Evolutionary conservation across 2,329 filamentous ascomycete species (phyloP).

Genomic region (Colletotrichum sojae): DNA sequence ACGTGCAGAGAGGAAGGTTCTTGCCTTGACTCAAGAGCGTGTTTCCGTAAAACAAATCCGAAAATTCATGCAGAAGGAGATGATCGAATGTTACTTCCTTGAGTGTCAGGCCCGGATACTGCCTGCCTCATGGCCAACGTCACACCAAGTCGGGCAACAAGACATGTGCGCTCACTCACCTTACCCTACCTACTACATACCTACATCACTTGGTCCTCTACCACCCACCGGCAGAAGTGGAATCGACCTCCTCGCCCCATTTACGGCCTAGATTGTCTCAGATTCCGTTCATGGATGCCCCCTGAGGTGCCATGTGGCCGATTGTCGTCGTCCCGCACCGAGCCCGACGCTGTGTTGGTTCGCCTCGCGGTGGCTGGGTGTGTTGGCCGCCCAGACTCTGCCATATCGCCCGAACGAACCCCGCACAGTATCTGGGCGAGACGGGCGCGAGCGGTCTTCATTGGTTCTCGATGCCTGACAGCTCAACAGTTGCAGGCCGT

Average conservation of each 20-base stretch:
- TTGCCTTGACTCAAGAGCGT: too few relatives aligned
- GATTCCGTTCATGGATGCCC: not conserved
- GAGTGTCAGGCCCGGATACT: too few relatives aligned
- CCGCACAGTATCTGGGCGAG: slow-evolving; percentile 1
- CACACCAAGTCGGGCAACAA: too few relatives aligned
- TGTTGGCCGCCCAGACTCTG: not conserved
- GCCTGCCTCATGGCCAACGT: too few relatives aligned
- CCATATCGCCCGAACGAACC: not conserved
- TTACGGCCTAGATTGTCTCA: not conserved
- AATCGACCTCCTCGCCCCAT: not conserved
- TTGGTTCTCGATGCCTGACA: not conserved
- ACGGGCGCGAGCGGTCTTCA: not conserved
- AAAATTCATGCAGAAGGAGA: too few relatives aligned
- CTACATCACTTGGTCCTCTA: too few relatives aligned
- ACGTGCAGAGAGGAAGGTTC: too few relatives aligned
- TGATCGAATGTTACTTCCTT: too few relatives aligned
- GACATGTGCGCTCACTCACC: too few relatives aligned
- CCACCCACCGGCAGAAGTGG: too few relatives aligned
- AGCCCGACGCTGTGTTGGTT: not conserved
- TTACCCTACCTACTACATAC: too few relatives aligned
- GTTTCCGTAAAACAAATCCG: too few relatives aligned
- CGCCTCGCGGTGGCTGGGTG: not conserved
- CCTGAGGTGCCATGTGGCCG: not conserved
- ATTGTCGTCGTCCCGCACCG: not conserved
- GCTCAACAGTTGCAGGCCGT: not conserved